Evolutionary conservation across 805 yeast genomes (phyloP), one percentile per base, ranked within the genome.

Genomic region (Candida michaelii): DNA sequence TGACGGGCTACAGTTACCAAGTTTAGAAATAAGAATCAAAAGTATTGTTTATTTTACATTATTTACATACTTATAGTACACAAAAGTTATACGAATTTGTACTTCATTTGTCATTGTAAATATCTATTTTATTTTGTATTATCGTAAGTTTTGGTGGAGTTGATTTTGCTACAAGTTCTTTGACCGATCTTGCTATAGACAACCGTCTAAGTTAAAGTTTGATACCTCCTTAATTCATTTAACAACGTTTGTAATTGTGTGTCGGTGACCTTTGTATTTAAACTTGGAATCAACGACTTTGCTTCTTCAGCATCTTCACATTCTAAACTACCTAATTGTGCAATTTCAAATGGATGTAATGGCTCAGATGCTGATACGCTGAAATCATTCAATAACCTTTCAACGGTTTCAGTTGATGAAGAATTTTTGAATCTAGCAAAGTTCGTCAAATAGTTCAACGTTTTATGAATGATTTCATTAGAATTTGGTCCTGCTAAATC

Each of bases 231-330:
- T 58, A 91, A 73, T 69, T 93, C 97, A 52, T 90, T 95, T 52
- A 93, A 73, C 43, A 91, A 76, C 36, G 87, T 82, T 62, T 89
- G 96, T 46, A 93, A 69, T 58, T 90, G 97, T 32, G 86, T 85
- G 51, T 89, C 95, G 8, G 85, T 78, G 40, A 86, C 89, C 63
- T 90, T 90, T 47, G 76, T 80, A 17, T 79, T 76, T 58, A 93
- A 74, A 63, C 96, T 85, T 36, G 99, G 97, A 45, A 93, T 83
- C 56, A 93, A 73, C 13, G 97, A 87, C 65, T 88, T 88, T 27
- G 98, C 98, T 70, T 93, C 99, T 58, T 87, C 99, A 5, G 95
- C 89, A 49, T 91, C 97, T 58, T 91, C 99, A 65, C 97, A 90
- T 23, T 93, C 85, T 48, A 91, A 73, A 3, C 95, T 87, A 0